Base-by-base conservation (phyloP, 2,329 filamentous ascomycete species). In the Keithomyces neogunnii region DNA sequence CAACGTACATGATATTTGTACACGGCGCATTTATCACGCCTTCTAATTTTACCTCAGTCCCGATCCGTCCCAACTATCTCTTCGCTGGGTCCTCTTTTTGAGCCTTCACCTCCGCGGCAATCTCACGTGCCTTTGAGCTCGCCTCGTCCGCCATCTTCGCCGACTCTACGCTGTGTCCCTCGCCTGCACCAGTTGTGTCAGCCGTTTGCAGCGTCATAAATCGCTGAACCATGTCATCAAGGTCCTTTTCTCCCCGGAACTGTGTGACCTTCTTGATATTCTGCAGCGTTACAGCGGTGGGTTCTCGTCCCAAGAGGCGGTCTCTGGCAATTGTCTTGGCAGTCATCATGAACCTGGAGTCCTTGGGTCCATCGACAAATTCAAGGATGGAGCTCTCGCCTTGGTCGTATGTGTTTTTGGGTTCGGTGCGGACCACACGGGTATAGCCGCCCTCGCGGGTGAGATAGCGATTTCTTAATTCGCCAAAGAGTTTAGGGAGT, bases 261-360 rank as follows among this genome's bases (percentile, higher is more conserved):
- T 81, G 95, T 53, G 89, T 93, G 50, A 95, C 89, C 72, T 97
- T 97, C 57, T 77, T 74, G 45, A 92, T 77, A 71, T 97, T 97
- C 63, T 80, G 76, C 51, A 75, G 73, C 35, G 92, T 96, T 60
- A 93, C 73, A 33, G 87, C 78, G 58, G 82, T 86, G 61, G 88
- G 72, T 2, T 73, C 66, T 48, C 80, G 75, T 39, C 82, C 77
- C 11, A 82, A 67, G 46, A 67, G 63, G 51, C 75, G 70, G 62
- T 83, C 78, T 29, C 83, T 77, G 43, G 88, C 89, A 5, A 97
- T 77, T 0, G 89, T 85, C 60, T 86, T 87, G 30, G 93, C 93
- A 3, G 91, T 96, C 80, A 97, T 84, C 62, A 89, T 89, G 72
- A 96, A 96, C 35, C 91, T 87, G 75, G 96, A 88, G 70, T 99